phyloP scores from a whole-genome alignment of 176 grass and related monocot genomes.

The Areca catechu region DNA sequence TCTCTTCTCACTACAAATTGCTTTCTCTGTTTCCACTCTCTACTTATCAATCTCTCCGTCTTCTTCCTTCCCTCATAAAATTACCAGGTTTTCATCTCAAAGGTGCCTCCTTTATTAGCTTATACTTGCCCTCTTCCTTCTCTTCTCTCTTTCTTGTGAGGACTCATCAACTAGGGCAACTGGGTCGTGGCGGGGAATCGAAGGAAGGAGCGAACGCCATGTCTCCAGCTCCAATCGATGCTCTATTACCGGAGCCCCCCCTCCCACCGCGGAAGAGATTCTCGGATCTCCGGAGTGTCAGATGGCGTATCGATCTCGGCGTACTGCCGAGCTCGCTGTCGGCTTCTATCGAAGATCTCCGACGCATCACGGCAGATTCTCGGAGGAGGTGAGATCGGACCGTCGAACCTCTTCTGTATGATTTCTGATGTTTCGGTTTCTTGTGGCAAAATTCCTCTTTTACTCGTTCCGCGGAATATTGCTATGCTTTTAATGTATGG shows the following conservation, averaged over 20 bases:
- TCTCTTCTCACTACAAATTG: too few relatives aligned
- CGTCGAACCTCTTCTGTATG: neutral
- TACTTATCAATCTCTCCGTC: too few relatives aligned
- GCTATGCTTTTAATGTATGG: too few relatives aligned
- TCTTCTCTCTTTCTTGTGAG: neutral
- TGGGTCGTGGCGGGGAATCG: too few relatives aligned
- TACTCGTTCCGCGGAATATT: too few relatives aligned
- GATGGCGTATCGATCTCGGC: constrained; percentile 92
- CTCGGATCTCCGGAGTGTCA: constrained; percentile 53
- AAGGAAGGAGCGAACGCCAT: constrained; percentile 12
- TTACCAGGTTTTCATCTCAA: too few relatives aligned
- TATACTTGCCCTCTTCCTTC: neutral
- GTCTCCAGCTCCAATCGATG: constrained; percentile 22
- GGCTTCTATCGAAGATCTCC: constrained; percentile 62
- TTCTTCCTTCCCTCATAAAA: too few relatives aligned
- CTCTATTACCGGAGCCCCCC: neutral
- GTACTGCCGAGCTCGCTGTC: constrained; percentile 53
- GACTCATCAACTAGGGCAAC: neutral
- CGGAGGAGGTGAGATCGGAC: constrained; percentile 42
- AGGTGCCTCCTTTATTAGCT: too few relatives aligned
- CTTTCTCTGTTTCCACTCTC: too few relatives aligned
- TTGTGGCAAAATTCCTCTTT: too few relatives aligned
- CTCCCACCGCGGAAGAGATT: constrained; percentile 23
- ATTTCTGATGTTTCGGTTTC: too few relatives aligned
- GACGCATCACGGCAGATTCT: constrained; percentile 74